Base-by-base conservation (phyloP, 768 basidiomycete genomes). In the Tulasnella sp. region DNA sequence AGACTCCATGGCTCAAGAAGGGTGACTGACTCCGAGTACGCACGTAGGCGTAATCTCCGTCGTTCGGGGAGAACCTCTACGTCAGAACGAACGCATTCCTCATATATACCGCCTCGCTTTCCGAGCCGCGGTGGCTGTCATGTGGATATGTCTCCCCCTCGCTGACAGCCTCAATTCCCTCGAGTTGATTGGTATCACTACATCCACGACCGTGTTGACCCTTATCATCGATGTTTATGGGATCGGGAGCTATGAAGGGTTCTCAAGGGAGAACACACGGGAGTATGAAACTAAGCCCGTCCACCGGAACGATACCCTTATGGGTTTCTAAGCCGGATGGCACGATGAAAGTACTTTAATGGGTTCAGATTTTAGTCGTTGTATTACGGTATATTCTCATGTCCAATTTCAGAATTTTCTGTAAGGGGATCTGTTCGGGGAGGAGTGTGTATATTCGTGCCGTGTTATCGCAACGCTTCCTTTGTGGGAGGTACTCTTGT, bases 211-310 rank as follows among this genome's bases (percentile, higher is more conserved):
- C 12, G 73, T 58, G 1, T 67, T 74, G 15, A n/a, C 54, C 36
- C 73, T 74, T n/a, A 52, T 52, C n/a, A 52, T 74, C 11, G 73
- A 74, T 36, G 58, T 74, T 31, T 74, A 52, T 7, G 73, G 73
- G 34, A 31, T n/a, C n/a, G n/a, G n/a, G n/a, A n/a, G n/a, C 15
- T 29, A 19, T 31, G 17, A 58, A 34, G 58, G 64, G 34, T 12
- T 64, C 29, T 25, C 58, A 17, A 64, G 58, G 5, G 58, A 64
- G 25, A 14, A 64, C 58, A 64, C 58, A 17, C n/a, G n/a, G n/a
- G n/a, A n/a, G n/a, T n/a, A n/a, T n/a, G n/a, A n/a, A n/a, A n/a
- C n/a, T n/a, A n/a, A n/a, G n/a, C n/a, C n/a, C n/a, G n/a, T n/a
- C n/a, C n/a, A n/a, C n/a, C n/a, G n/a, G n/a, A n/a, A n/a, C n/a